Base-by-base conservation (phyloP, 2,329 filamentous ascomycete species). In the Aspergillus sp. region DNA sequence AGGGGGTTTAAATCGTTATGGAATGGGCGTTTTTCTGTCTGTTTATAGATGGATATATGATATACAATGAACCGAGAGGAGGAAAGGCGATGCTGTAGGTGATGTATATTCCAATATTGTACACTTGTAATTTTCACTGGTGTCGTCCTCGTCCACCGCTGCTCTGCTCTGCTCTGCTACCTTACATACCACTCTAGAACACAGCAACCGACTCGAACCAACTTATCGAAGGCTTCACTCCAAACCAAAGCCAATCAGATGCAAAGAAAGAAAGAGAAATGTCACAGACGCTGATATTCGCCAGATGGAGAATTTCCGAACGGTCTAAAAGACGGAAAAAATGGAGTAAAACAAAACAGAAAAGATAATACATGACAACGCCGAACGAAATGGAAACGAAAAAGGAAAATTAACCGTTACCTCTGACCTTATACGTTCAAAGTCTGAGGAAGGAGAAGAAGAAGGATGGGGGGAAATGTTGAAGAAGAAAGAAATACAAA, bases 301-400 rank as follows among this genome's bases (percentile, higher is more conserved):
- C 58, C 57, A 64, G 55, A 60, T 52, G 58, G 58, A 65, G 63
- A 57, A 60, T 57, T 66, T 58, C 59, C 60, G 55, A 66, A 61
- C 58, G 56, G 58, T 58, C 60, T 65, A 65, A 62, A 69, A 66
- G 36, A 42, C 32, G 32, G 32, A 36, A 36, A 36, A 22, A 36
- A 11, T 36, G 10, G 36, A 16, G 14, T 18, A n/a, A 42, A n/a
- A 32, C 9, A 32, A 47, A 42, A n/a, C 26, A 1, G 4, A 47
- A 55, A n/a, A 47, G 32, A 70, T 67, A 69, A 70, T 68, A 71
- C 65, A 71, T 63, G 59, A 61, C 55, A 66, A 72, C 68, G 70
- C 70, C 70, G 65, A 66, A 65, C 57, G 46, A 59, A 11, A 22
- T 31, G 32, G 57, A 61, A 50, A 26, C 7, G 26, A 9, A 26